Evolutionary conservation across 1,284 basidiomycete genomes (phyloP).

Genomic region (Apiotrichum porosum): DNA sequence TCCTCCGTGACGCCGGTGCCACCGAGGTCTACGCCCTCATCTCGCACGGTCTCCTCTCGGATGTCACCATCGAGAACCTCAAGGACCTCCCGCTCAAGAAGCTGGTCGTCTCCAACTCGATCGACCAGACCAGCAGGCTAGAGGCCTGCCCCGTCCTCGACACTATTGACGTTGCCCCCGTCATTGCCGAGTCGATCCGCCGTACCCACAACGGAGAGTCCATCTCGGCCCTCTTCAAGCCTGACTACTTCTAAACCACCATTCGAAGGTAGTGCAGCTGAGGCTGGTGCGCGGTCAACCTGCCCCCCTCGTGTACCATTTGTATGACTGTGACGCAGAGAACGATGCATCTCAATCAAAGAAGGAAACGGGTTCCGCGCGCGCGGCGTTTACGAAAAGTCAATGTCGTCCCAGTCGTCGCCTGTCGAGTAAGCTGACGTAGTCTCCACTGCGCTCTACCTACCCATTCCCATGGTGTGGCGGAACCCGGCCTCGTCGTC

Average conservation of each 20-base stretch:
- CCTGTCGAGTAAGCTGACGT: too few species aligned
- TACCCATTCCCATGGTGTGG: slow-evolving; percentile 33
- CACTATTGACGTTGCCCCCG: slow-evolving; percentile 76
- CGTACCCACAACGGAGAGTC: slow-evolving; percentile 83
- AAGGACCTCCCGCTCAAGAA: slow-evolving; percentile 74
- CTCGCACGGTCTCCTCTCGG: slow-evolving; percentile 86
- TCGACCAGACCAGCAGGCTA: slow-evolving; percentile 60
- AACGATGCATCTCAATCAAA: slow-evolving; percentile 14
- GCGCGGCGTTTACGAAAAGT: too few species aligned
- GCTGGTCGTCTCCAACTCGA: slow-evolving; percentile 81
- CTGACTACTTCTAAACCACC: slow-evolving; percentile 25
- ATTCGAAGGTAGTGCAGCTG: too few species aligned
- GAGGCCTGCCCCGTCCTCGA: slow-evolving; percentile 51
- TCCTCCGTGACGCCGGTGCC: slow-evolving; percentile 82
- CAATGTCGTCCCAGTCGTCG: slow-evolving; percentile 22
- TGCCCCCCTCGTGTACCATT: slow-evolving; percentile 13
- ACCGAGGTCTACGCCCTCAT: slow-evolving; percentile 82
- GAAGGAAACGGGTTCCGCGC: neutral
- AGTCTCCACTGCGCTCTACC: too few species aligned
- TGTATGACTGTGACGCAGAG: slow-evolving; percentile 10
- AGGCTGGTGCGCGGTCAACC: too few species aligned
- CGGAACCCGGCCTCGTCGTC: slow-evolving; percentile 22
- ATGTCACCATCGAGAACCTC: slow-evolving; percentile 71
- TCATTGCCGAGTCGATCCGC: slow-evolving; percentile 92
- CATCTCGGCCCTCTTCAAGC: slow-evolving; percentile 44